Evolutionary conservation across 805 yeast species (phyloP).

Genomic region (Clavispora carvajalis): DNA sequence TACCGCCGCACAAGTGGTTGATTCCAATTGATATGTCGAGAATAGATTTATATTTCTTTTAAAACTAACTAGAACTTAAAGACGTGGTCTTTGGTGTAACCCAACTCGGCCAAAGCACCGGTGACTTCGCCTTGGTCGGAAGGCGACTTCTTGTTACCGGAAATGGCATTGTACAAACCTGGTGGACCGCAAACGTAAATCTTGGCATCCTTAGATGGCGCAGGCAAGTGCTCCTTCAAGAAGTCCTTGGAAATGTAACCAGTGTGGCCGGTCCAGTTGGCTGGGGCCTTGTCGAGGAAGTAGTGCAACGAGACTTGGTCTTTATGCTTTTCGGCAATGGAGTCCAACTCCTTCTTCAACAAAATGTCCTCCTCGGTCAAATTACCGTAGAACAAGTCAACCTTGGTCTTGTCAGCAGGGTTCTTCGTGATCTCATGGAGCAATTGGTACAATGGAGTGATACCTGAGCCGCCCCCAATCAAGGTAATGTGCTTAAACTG

Average conservation of each 20-base stretch:
- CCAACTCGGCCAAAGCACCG: constrained; percentile 84
- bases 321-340: constrained; percentile 57
- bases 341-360: constrained; percentile 73
- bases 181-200: constrained; percentile 96
- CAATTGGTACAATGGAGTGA: constrained; percentile 91
- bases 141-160: constrained; percentile 82
- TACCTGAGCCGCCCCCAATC: constrained; percentile 96
- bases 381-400: constrained; percentile 76
- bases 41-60: too few species aligned
- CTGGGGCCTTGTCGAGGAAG: constrained; percentile 68
- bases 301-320: constrained; percentile 74
- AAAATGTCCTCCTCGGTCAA: constrained; percentile 74
- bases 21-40: too few species aligned
- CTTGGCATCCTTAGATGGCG: constrained; percentile 54
- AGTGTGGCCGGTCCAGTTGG: constrained; percentile 48
- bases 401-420: constrained; percentile 86
- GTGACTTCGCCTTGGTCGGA: constrained; percentile 91
- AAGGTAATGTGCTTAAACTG: constrained; percentile 72
- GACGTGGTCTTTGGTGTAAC: constrained; percentile 81
- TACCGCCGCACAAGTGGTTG: too few species aligned
- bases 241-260: constrained; percentile 81
- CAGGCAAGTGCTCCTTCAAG: constrained; percentile 55
- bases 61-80: constrained; percentile 86
- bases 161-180: constrained; percentile 77
- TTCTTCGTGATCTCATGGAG: constrained; percentile 68